Base-by-base conservation (phyloP, 2,329 filamentous ascomycete species). In the Trichoderma sp. region DNA sequence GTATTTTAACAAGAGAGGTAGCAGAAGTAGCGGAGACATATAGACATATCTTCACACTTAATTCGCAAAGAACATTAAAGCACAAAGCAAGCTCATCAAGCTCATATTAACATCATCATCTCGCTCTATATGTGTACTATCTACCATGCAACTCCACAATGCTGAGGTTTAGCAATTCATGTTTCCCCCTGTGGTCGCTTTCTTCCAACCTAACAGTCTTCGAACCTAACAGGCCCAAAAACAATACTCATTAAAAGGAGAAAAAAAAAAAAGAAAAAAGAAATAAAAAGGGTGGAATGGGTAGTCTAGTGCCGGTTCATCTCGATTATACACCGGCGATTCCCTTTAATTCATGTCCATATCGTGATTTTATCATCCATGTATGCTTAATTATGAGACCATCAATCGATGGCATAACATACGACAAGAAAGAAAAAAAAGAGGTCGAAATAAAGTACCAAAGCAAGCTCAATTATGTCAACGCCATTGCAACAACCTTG, bases 401-500 rank as follows among this genome's bases (percentile, higher is more conserved):
- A 58, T 49, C 63, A 29, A 29, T 31, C 24, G 21, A 35, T 11
- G 19, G 53, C 3, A 16, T 6, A 21, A n/a, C 27, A 52, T 29
- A 29, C 35, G 24, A 63, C 16, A 1, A 16, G 13, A 8, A 52
- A 35, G 19, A 6, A 6, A 58, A 6, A 58, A 24, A 16, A 58
- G 10, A 49, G 6, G 7, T n/a, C 2, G 5, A 37, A 52, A 31
- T 24, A 56, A 62, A 56, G 21, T 57, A 57, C 40, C 47, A 52
- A 69, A 69, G 43, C 52, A 63, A 21, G 59, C 59, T 63, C n/a
- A 59, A 47, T 16, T 16, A 16, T 40, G 29, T 24, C 8, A 47
- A 57, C 31, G 47, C 49, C 21, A 43, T 43, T 43, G 65, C 47
- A 52, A 27, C 37, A 33, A 33, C 16, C 37, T 56, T 61, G 43